Evolutionary conservation across 768 basidiomycete species (phyloP), one percentile per base, ranked within the genome.

Genomic region (Daedalea quercina): DNA sequence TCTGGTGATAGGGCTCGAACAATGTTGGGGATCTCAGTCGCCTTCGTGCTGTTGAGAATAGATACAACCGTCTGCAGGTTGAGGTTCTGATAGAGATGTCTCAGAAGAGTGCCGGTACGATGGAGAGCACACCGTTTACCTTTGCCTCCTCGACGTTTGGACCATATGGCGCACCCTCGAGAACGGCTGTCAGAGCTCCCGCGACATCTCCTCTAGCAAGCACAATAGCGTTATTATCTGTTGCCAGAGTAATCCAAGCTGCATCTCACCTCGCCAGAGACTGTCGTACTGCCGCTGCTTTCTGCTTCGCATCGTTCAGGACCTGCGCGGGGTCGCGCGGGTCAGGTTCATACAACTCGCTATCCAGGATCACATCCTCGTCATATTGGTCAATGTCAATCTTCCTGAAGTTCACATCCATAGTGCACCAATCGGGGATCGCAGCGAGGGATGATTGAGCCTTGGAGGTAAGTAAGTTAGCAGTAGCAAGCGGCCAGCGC

Each of bases 371-470:
- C 22, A 83, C 79, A 62, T 97, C 95, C 68, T 97, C 95, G 65
- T 98, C 95, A 72, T 84, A 91, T 37, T 74, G 77, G 72, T 98
- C 95, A 64, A 97, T 87, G 73, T 97, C 86, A 71, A 96, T 92
- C 71, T 94, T 94, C 61, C 94, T 78, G 70, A 93, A 96, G 49
- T 83, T 81, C 55, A 66, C 66, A 45, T 77, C 76, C 74, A 76
- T 70, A 12, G 50, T 23, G 19, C 19, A n/a, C 19, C 19, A 44
- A 9, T 35, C 34, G 8, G 34, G 34, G 17, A 35, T 35, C 34
- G 34, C 34, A 31, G 28, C 28, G 11, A 31, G 28, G 4, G 28
- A 31, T 31, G 11, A 31, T 4, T 31, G 6, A 11, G 28, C 6
- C 28, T 31, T 11, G 28, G 6, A 31, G n/a, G n/a, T n/a, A n/a